phyloP scores from a whole-genome alignment of 1,284 basidiomycete genomes.

The Wallemia mellicola region DNA sequence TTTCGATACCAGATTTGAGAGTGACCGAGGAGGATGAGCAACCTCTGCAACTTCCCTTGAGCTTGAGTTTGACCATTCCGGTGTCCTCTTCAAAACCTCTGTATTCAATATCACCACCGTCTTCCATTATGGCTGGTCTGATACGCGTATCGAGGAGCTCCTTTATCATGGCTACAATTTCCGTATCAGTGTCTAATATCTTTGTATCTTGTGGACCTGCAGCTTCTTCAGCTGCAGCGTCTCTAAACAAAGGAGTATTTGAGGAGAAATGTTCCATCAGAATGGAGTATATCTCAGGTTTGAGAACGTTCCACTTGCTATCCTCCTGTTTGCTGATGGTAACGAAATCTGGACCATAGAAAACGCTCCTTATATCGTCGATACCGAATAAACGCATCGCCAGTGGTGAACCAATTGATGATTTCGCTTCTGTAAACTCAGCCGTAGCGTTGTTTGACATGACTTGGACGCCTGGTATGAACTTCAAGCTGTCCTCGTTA shows the following conservation, averaged over 20 bases:
- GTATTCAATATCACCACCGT: constrained; percentile 68
- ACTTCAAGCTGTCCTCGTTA: constrained; percentile 91
- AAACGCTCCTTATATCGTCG: constrained; percentile 60
- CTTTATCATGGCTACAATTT: constrained; percentile 97
- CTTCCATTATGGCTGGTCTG: constrained; percentile 84
- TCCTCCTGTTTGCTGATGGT: constrained; percentile 77
- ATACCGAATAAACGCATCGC: constrained; percentile 79
- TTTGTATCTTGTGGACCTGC: constrained; percentile 80
- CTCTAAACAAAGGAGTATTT: constrained; percentile 50
- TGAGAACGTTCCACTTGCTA: constrained; percentile 59
- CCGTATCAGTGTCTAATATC: constrained; percentile 84
- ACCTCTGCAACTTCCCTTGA: constrained; percentile 89
- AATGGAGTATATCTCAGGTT: constrained; percentile 93
- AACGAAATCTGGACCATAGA: constrained; percentile 94
- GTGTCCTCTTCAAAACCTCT: constrained; percentile 25
- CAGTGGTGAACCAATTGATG: constrained; percentile 57
- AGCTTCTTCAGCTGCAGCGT: constrained; percentile 15
- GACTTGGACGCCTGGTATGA: constrained; percentile 71
- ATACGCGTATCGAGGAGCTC: constrained; percentile 84
- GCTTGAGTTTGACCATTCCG: constrained; percentile 35
- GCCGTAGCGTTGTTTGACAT: constrained; percentile 55
- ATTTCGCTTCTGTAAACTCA: constrained; percentile 70
- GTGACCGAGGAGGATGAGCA: constrained; percentile 81
- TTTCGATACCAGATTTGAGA: constrained; percentile 77
- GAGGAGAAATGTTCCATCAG: constrained; percentile 96